Percentiles rank a stretch among this genome's conserved stretches.
phyloP scores from a whole-genome alignment of 345 rosid genomes.

The Capsella bursapastoris region DNA sequence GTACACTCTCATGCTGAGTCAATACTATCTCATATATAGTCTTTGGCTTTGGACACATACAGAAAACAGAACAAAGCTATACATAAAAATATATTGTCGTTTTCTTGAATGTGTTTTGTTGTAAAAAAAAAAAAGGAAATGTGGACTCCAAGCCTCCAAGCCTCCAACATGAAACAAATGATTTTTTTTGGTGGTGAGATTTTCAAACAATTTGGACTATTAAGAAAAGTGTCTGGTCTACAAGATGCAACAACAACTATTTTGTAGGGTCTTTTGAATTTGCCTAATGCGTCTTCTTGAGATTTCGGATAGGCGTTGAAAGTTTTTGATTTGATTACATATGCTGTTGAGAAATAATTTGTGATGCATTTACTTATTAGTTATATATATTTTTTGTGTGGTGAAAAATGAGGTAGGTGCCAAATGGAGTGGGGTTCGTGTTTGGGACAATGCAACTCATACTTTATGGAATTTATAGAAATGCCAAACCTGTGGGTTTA shows the following conservation, averaged over 20 bases:
- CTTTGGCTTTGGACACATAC: not conserved
- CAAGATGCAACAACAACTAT: slow-evolving; percentile 24
- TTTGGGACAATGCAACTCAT: slow-evolving; percentile 67
- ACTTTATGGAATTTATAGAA: slow-evolving; percentile 63
- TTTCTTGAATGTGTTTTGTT: not conserved
- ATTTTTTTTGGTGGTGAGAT: not conserved
- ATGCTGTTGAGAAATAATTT: not conserved
- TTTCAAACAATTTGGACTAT: not conserved
- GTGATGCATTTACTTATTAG: not conserved
- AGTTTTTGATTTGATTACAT: not conserved
- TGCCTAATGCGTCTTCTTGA: not conserved
- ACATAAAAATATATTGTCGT: slow-evolving; percentile 24
- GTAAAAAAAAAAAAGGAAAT: not conserved
- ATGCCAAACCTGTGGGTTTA: slow-evolving; percentile 46
- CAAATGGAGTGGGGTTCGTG: slow-evolving; percentile 68
- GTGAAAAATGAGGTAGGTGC: slow-evolving; percentile 49
- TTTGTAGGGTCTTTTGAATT: slow-evolving; percentile 7
- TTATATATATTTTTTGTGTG: not conserved
- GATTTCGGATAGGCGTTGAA: slow-evolving; percentile 2
- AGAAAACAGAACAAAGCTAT: not conserved
- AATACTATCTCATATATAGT: not conserved
- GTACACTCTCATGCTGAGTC: not conserved
- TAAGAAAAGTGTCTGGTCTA: not conserved
- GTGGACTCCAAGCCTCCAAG: slow-evolving; percentile 39
- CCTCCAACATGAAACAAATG: slow-evolving; percentile 31